A percentile compares a stretch with the other conserved stretches of the same genome.
Conservation (phyloP, 495 filamentous ascomycete genomes). For the Xylaria longipes region DNA sequence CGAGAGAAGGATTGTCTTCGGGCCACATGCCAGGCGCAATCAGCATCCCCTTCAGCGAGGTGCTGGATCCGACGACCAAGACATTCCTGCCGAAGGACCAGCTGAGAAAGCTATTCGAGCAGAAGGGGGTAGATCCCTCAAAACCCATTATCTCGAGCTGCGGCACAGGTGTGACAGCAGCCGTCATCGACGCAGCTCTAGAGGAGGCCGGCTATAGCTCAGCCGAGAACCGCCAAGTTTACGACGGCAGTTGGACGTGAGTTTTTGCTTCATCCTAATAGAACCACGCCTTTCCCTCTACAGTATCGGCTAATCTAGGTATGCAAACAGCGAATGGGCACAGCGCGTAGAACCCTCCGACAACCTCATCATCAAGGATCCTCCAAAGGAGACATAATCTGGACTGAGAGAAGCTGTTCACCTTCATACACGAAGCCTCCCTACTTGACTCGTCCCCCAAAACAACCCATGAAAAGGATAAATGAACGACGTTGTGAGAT, state of each 20-base stretch:
- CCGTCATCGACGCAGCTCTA: slow-evolving; percentile 86
- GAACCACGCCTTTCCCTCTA: neutral
- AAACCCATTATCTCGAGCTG: slow-evolving; percentile 89
- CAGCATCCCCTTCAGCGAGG: slow-evolving; percentile 77
- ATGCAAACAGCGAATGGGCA: slow-evolving; percentile 69
- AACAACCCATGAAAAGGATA: slow-evolving; percentile 11
- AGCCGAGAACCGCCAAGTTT: slow-evolving; percentile 73
- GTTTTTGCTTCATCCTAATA: slow-evolving; percentile 44
- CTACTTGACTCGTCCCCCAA: neutral
- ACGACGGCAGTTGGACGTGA: slow-evolving; percentile 98
- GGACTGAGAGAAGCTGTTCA: neutral
- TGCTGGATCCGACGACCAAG: slow-evolving; percentile 84
- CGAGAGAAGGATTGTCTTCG: slow-evolving; percentile 82
- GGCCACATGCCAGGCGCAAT: slow-evolving; percentile 92
- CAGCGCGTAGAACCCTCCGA: slow-evolving; percentile 64
- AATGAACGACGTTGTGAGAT: slow-evolving; percentile 25
- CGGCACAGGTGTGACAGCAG: slow-evolving; percentile 95
- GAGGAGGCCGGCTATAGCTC: slow-evolving; percentile 76
- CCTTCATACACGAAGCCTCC: neutral
- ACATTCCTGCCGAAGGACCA: slow-evolving; percentile 74
- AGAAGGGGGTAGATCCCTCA: slow-evolving; percentile 76
- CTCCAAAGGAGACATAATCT: slow-evolving; percentile 16
- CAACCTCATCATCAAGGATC: slow-evolving; percentile 59
- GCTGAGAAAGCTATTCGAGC: slow-evolving; percentile 76
- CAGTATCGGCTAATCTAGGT: slow-evolving; percentile 5